phyloP scores from a whole-genome alignment of 2,329 filamentous ascomycete species.

The Aspergillus candidus region DNA sequence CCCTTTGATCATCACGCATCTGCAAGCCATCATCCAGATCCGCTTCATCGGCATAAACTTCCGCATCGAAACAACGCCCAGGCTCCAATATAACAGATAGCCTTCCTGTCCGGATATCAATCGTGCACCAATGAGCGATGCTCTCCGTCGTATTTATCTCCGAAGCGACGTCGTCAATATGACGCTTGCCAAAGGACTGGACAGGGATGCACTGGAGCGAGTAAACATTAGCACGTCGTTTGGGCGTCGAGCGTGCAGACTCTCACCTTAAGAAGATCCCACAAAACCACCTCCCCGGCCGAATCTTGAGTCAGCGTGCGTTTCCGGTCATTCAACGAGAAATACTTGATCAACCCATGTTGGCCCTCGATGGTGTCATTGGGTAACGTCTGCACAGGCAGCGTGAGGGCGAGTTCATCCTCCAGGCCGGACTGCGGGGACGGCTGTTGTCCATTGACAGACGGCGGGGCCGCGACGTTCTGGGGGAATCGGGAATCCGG shows the following conservation, averaged over 20 bases:
- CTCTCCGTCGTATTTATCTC: constrained; percentile 82
- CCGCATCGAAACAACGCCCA: constrained; percentile 94
- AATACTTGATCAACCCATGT: constrained; percentile 89
- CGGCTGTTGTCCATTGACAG: constrained; percentile 48
- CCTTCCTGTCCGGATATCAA: constrained; percentile 87
- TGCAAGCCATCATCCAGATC: constrained; percentile 66
- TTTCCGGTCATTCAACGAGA: constrained; percentile 82
- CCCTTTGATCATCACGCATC: constrained; percentile 89
- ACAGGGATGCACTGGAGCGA: constrained; percentile 70
- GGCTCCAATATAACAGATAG: constrained; percentile 87
- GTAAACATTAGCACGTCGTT: neutral
- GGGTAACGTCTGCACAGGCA: constrained; percentile 63
- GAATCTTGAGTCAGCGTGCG: constrained; percentile 89
- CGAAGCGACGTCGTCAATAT: constrained; percentile 85
- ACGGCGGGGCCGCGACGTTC: constrained; percentile 46
- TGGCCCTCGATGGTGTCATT: constrained; percentile 88
- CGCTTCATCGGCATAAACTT: constrained; percentile 92
- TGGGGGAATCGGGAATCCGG: constrained; percentile 56
- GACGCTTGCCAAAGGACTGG: constrained; percentile 85
- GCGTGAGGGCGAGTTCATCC: constrained; percentile 44
- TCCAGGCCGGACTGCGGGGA: constrained; percentile 50
- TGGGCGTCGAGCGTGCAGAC: constrained; percentile 40
- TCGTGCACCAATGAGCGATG: constrained; percentile 91
- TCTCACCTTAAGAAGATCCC: constrained; percentile 80
- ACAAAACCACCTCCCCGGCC: constrained; percentile 86